Percentiles rank a stretch among this genome's conserved stretches.
Conservation (phyloP, 352 stramenopile genomes). For the Globisporangium orthogonon region DNA sequence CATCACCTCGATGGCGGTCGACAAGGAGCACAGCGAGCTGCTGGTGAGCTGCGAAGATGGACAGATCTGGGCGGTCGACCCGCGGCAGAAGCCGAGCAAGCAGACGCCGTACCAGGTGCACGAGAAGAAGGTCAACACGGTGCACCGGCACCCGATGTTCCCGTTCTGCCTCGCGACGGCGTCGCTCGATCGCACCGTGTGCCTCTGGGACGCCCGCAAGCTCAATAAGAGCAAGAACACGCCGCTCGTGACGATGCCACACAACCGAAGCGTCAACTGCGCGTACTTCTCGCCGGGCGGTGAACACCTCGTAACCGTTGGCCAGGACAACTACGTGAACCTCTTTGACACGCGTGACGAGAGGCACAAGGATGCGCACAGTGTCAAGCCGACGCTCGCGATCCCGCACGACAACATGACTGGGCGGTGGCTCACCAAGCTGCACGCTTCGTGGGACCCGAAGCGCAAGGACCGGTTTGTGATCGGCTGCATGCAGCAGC, state of each 20-base stretch:
- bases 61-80: slow-evolving; percentile 45
- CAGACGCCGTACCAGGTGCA: slow-evolving; percentile 43
- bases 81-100: slow-evolving; percentile 22
- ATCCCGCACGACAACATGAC: slow-evolving; percentile 86
- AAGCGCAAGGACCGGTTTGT: slow-evolving; percentile 72
- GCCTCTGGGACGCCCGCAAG: slow-evolving; percentile 73
- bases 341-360: slow-evolving; percentile 51
- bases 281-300: slow-evolving; percentile 80
- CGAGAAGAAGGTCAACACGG: slow-evolving; percentile 86
- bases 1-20: slow-evolving; percentile 52
- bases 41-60: slow-evolving; percentile 67
- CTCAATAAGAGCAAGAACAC: slow-evolving; percentile 33
- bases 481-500: slow-evolving; percentile 78
- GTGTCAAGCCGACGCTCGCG: slow-evolving; percentile 24
- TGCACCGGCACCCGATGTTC: slow-evolving; percentile 57
- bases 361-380: slow-evolving; percentile 18
- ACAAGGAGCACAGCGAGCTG: slow-evolving; percentile 11
- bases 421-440: slow-evolving; percentile 83
- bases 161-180: slow-evolving; percentile 67
- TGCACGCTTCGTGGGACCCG: slow-evolving; percentile 76
- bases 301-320: slow-evolving; percentile 68
- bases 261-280: slow-evolving; percentile 80
- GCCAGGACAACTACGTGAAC: slow-evolving; percentile 77
- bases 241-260: slow-evolving; percentile 50
- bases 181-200: slow-evolving; percentile 75